Conservation (phyloP, 1,284 basidiomycete species). For the Apiotrichum domesticum region DNA sequence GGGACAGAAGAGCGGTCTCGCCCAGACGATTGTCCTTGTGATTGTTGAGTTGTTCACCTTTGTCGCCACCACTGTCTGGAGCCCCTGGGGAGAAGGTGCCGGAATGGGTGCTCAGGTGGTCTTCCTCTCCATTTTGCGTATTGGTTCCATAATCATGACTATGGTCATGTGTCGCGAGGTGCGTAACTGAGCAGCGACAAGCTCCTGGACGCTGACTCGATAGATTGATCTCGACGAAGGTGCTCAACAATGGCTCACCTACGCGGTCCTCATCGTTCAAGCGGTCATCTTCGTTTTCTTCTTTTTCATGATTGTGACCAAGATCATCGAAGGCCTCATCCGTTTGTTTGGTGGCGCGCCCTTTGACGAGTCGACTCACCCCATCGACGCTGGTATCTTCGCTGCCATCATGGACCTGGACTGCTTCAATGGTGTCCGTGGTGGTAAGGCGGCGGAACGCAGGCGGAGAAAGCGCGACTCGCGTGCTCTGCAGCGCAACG, state of each 20-base stretch:
- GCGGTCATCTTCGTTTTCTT: conserved; percentile 78
- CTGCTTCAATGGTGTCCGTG: conserved; percentile 61
- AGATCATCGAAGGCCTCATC: conserved; percentile 72
- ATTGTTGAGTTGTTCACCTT: conserved; percentile 76
- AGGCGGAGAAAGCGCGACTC: conserved; percentile 44
- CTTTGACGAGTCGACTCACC: conserved; percentile 75
- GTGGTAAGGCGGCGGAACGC: conserved; percentile 58
- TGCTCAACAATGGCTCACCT: conserved; percentile 83
- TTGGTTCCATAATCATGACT: conserved; percentile 79
- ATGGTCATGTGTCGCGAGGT: conserved; percentile 83
- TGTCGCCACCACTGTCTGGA: conserved; percentile 81
- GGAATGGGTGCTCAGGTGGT: conserved; percentile 93
- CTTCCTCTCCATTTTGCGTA: conserved; percentile 80
- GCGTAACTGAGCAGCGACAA: conserved; percentile 42
- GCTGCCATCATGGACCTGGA: conserved; percentile 56
- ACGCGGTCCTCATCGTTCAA: conserved; percentile 81
- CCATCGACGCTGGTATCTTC: conserved; percentile 75
- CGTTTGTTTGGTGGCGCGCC: conserved; percentile 72
- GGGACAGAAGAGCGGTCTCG: conserved; percentile 79
- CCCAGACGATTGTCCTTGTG: conserved; percentile 82
- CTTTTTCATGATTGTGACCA: conserved; percentile 71
- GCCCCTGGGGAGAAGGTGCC: conserved; percentile 92
- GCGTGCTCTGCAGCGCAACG: conserved; percentile 37
- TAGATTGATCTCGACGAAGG: conserved; percentile 73
- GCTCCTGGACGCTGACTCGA: conserved; percentile 16